Evolutionary conservation across 768 basidiomycete species (phyloP), one percentile per base, ranked within the genome.

Genomic region (Suillus tomentosus): DNA sequence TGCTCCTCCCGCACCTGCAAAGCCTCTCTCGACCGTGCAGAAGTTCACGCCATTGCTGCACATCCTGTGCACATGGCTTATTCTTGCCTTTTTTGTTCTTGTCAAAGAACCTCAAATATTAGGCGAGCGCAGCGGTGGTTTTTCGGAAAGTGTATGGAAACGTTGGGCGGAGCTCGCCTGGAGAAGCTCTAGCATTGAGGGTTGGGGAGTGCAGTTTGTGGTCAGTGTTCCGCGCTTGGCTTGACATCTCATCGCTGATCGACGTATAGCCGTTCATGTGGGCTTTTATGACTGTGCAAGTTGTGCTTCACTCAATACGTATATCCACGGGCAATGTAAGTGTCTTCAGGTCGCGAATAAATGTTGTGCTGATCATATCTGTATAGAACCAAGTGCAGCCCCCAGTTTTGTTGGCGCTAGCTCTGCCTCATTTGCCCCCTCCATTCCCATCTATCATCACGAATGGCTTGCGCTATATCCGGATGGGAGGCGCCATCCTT

Each of bases 261-360:
- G 64, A 37, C 22, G 43, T 47, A 19, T 66, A 93, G 91, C 87
- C 90, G 1, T 91, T 94, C 78, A 91, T 94, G 73, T 92, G 90
- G 90, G 88, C 85, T 9, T 93, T 94, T 65, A 84, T 85, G 45
- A 89, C 92, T 0, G 72, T 94, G 5, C 85, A 93, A 67, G 79
- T 93, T 27, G 81, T 82, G 22, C 71, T 94, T 51, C 90, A 93
- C 68, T 91, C 92, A 10, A 70, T 87, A 67, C 85, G 87, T 61
- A 85, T 94, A 75, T 87, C 91, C 71, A 83, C 82, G 14, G 85
- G 87, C 63, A 83, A 88, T 65, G 91, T 91, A 71, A 71, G 90
- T 77, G 6, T 42, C 40, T 8, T 19, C 7, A 27, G 36, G 57
- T n/a, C 42, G 55, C 42, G 27, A 47, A 45, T 58, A 43, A 19